Evolutionary conservation across 768 basidiomycete genomes (phyloP).

Genomic region (Hemileccinum rubropunctum): DNA sequence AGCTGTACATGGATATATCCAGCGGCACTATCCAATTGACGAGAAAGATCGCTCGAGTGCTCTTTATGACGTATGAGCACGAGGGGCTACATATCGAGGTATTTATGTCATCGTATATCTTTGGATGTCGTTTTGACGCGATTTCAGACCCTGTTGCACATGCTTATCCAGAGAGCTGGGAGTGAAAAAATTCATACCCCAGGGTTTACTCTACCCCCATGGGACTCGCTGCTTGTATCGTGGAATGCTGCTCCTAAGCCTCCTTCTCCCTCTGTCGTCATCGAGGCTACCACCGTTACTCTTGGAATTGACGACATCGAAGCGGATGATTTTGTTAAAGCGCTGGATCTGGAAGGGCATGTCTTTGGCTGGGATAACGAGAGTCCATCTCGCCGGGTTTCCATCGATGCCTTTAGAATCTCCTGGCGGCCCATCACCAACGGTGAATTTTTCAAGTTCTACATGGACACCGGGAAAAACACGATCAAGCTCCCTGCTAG

Average conservation of each 20-base stretch:
- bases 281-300: conserved; percentile 57
- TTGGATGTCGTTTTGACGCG: conserved; percentile 2
- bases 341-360: conserved; percentile 47
- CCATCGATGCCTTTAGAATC: conserved; percentile 69
- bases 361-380: conserved; percentile 97
- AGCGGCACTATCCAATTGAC: conserved; percentile 49
- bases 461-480: conserved; percentile 41
- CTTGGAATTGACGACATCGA: conserved; percentile 88
- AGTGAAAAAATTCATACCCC: conserved; percentile 75
- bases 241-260: conserved; percentile 50
- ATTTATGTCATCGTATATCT: conserved; percentile 1
- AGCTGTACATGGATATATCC: conserved; percentile 70
- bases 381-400: conserved; percentile 59
- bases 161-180: conserved; percentile 83
- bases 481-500: conserved; percentile 34
- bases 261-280: conserved; percentile 42
- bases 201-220: conserved; percentile 71
- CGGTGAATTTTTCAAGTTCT: conserved; percentile 76
- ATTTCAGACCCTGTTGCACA: conserved; percentile 80
- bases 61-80: conserved; percentile 92
- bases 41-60: conserved; percentile 68
- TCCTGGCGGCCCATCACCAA: conserved; percentile 89
- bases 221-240: conserved; percentile 48
- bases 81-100: conserved; percentile 86
- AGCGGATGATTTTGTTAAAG: conserved; percentile 49